phyloP scores from a whole-genome alignment of 192 early-diverging fungal genomes.

The Backusella liffmaniae region DNA sequence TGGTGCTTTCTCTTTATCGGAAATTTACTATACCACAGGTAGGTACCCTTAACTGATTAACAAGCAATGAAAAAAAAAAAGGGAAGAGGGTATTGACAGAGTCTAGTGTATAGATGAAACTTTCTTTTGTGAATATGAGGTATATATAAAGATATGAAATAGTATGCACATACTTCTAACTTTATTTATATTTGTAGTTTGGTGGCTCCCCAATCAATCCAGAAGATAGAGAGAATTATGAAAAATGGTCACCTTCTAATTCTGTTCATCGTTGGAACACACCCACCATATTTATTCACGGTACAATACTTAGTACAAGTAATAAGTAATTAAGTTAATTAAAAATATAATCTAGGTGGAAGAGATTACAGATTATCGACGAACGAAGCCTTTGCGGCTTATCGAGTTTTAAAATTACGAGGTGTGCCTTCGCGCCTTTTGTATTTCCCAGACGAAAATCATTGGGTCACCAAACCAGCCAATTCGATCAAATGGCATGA shows the following conservation, averaged over 20 bases:
- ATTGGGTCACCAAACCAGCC: slow-evolving; percentile 64
- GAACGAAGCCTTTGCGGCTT: slow-evolving; percentile 67
- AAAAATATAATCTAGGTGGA: slow-evolving; percentile 7
- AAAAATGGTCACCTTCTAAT: slow-evolving; percentile 66
- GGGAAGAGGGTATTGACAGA: background rate
- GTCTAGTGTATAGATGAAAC: slow-evolving; percentile 55
- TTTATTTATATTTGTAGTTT: slow-evolving; percentile 40
- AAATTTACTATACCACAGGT: slow-evolving; percentile 63
- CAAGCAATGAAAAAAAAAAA: background rate
- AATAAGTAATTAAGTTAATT: background rate
- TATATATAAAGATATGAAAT: background rate
- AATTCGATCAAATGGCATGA: slow-evolving; percentile 74
- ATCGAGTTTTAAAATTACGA: slow-evolving; percentile 71
- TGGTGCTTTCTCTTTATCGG: slow-evolving; percentile 64
- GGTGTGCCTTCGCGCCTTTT: slow-evolving; percentile 66
- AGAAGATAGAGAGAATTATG: slow-evolving; percentile 50
- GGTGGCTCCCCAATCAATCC: slow-evolving; percentile 60
- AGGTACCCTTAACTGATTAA: background rate
- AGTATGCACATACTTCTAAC: background rate
- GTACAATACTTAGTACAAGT: slow-evolving; percentile 5
- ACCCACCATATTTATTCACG: slow-evolving; percentile 77
- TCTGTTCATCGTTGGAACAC: slow-evolving; percentile 68
- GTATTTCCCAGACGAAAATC: slow-evolving; percentile 75
- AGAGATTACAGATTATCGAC: slow-evolving; percentile 67
- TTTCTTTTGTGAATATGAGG: slow-evolving; percentile 76